phyloP scores from a whole-genome alignment of 306 rosid genomes.

The Rosa lucieae region DNA sequence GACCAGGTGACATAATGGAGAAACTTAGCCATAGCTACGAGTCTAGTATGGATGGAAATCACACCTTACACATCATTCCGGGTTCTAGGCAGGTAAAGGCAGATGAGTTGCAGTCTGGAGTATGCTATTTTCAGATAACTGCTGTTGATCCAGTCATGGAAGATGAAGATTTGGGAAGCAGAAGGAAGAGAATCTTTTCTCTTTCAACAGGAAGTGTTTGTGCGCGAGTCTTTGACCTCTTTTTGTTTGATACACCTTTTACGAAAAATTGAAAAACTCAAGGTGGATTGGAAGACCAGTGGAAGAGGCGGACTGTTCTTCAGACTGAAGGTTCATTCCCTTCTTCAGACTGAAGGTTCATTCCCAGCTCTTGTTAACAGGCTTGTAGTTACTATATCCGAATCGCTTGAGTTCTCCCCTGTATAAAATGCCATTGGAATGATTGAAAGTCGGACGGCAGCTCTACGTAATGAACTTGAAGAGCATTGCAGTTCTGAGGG shows the following conservation, averaged over 20 bases:
- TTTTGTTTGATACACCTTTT: conserved; percentile 96
- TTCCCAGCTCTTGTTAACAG: conserved; percentile 98
- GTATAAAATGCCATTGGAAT: conserved; percentile 98
- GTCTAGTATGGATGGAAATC: conserved; percentile 88
- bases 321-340: conserved; percentile 89
- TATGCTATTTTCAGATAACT: conserved; percentile 91
- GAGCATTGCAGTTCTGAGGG: conserved; percentile 99
- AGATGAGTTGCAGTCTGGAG: conserved; percentile 94
- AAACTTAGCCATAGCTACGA: conserved; percentile 91
- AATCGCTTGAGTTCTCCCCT: conserved; percentile 95
- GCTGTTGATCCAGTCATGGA: conserved; percentile 99
- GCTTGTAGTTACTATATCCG: conserved; percentile 79
- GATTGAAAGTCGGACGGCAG: conserved; percentile 98
- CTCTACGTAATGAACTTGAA: conserved; percentile 95
- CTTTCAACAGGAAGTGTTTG: conserved; percentile 94
- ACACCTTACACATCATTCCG: conserved; percentile 82
- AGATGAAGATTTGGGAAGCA: conserved; percentile 95
- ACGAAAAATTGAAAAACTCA: conserved; percentile 96
- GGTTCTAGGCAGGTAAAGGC: conserved; percentile 98
- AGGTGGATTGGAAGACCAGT: conserved; percentile 97
- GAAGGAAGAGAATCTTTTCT: conserved; percentile 91
- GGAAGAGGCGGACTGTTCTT: conserved; percentile 96
- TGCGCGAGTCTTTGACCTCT: conserved; percentile 92
- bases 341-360: conserved; percentile 95
- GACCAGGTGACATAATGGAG: conserved; percentile 98